Conservation (phyloP, 352 stramenopile species). For the Pythium grandisporangium region DNA sequence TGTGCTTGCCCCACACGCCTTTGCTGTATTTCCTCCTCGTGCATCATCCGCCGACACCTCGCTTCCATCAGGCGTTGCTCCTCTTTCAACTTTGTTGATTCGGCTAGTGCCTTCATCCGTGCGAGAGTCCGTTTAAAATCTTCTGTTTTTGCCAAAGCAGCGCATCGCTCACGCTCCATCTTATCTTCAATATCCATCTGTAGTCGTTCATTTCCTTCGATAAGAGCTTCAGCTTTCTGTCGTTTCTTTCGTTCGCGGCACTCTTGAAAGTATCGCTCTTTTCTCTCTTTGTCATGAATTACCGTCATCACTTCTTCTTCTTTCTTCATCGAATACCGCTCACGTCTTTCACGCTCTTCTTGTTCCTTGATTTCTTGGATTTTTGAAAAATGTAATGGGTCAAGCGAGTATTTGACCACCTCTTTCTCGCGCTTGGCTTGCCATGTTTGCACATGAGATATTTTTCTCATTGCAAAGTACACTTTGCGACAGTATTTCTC, state of each 20-base stretch:
- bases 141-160: slow-evolving; percentile 6
- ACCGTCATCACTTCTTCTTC: slow-evolving; percentile 20
- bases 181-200: slow-evolving; percentile 43
- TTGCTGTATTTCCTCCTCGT: slow-evolving; percentile 53
- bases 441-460: slow-evolving; percentile 25
- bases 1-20: slow-evolving; percentile 26
- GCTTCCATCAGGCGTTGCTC: slow-evolving; percentile 34
- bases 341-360: slow-evolving; percentile 41
- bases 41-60: slow-evolving; percentile 40
- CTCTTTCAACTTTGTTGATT: slow-evolving; percentile 20
- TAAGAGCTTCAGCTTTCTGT: slow-evolving; percentile 17
- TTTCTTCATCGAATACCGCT: slow-evolving; percentile 29
- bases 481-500: slow-evolving; percentile 26
- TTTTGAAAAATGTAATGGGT: slow-evolving; percentile 45
- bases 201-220: slow-evolving; percentile 18
- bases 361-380: slow-evolving; percentile 23
- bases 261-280: slow-evolving; percentile 26
- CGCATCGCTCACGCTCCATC: slow-evolving; percentile 6
- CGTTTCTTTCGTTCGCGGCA: slow-evolving; percentile 23
- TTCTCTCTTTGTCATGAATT: slow-evolving; percentile 24
- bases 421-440: slow-evolving; percentile 37
- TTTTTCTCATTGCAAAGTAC: slow-evolving; percentile 31
- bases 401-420: slow-evolving; percentile 26
- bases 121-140: slow-evolving; percentile 27
- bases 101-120: slow-evolving; percentile 31